Conservation (phyloP, 345 rosid genomes). For the Rhodamnia rubescens region DNA sequence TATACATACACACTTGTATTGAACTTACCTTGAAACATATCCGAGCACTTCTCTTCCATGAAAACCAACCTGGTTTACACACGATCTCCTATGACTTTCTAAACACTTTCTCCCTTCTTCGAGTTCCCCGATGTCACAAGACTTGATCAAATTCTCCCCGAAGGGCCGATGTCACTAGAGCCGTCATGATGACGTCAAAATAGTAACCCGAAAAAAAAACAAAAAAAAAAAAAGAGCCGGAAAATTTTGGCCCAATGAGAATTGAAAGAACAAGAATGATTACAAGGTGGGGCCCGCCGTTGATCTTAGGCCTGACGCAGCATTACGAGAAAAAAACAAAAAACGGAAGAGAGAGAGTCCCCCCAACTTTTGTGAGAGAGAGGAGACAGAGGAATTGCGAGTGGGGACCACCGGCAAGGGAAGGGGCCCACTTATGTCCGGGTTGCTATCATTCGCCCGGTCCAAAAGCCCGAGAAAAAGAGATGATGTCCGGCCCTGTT, state of each 20-base stretch:
- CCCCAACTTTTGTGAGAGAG: background rate
- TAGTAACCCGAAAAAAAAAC: background rate
- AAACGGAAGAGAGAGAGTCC: too few relatives aligned
- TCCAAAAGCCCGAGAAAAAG: background rate
- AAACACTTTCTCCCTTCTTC: background rate
- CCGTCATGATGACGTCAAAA: background rate
- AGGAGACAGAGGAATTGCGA: background rate
- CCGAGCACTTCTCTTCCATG: background rate
- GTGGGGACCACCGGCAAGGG: background rate
- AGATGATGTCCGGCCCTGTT: background rate
- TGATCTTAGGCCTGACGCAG: background rate
- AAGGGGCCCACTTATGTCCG: background rate
- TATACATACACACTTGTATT: background rate
- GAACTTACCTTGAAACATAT: background rate
- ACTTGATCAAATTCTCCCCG: background rate
- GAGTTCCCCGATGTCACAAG: background rate
- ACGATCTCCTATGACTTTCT: background rate
- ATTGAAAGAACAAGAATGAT: background rate
- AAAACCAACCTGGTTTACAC: background rate
- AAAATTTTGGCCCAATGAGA: background rate
- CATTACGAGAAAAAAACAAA: accelerated
- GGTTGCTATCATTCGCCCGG: background rate
- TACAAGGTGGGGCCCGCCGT: background rate
- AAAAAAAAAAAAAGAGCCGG: background rate
- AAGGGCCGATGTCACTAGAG: background rate